These are phyloP conservation scores for Artemisia annua DNA, from an alignment of 129 eudicot species.

Conservation along the genomic window DNA sequence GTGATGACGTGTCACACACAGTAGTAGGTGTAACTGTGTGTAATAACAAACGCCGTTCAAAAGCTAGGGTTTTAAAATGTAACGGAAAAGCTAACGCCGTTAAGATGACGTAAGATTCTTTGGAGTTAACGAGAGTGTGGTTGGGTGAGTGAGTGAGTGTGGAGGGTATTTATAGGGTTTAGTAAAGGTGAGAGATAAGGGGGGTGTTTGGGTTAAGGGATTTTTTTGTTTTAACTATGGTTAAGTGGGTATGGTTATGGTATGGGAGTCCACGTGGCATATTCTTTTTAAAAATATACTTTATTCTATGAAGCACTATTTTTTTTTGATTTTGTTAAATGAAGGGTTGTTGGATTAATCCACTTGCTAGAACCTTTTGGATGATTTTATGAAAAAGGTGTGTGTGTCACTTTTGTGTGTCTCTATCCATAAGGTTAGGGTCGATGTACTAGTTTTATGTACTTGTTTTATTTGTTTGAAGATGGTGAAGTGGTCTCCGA, in stretches of 20 bases:
- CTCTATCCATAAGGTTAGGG: not conserved
- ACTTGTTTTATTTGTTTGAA: too few relatives aligned
- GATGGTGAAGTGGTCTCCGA: too few relatives aligned
- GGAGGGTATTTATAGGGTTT: conserved; percentile 24
- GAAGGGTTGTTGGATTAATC: too few relatives aligned
- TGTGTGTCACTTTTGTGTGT: too few relatives aligned
- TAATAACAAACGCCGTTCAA: too few relatives aligned
- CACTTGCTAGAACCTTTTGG: too few relatives aligned
- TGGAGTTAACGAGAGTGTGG: conserved; percentile 33
- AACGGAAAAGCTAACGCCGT: conserved; percentile 8
- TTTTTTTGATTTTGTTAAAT: too few relatives aligned
- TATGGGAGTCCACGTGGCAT: conserved; percentile 36
- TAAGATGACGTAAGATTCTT: conserved; percentile 14
- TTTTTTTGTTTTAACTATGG: conserved; percentile 27
- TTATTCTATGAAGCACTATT: conserved; percentile 34
- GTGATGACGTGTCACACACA: too few relatives aligned
- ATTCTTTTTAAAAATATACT: conserved; percentile 29
- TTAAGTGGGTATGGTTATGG: conserved; percentile 10
- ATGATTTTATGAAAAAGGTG: too few relatives aligned
- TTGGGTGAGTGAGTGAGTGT: conserved; percentile 13
- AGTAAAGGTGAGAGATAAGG: conserved; percentile 9
- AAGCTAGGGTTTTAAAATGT: conserved; percentile 13
- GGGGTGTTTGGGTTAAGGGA: conserved; percentile 1
- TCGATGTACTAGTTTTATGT: conserved; percentile 14
- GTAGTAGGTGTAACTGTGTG: too few relatives aligned